Conservation (phyloP, 2,329 filamentous ascomycete genomes). For the Phyllachora maydis region DNA sequence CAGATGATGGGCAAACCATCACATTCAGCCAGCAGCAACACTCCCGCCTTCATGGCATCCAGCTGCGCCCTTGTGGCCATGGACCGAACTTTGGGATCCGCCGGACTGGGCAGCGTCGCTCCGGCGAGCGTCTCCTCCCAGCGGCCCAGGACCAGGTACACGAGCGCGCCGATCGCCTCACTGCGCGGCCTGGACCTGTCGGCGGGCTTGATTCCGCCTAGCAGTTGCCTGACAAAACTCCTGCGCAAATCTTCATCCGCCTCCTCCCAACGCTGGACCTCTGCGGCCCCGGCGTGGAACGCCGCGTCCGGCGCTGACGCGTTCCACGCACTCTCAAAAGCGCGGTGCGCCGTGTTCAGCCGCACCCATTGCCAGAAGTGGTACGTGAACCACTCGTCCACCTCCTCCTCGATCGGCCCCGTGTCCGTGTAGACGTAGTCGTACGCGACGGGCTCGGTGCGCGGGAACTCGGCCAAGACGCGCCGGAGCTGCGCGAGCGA, state of each 20-base stretch:
- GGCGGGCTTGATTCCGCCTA: slow-evolving; percentile 20
- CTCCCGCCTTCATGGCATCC: slow-evolving; percentile 34
- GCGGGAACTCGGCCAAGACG: slow-evolving; percentile 55
- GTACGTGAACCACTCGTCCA: slow-evolving; percentile 97
- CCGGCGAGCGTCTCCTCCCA: slow-evolving; percentile 47
- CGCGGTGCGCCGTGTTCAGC: slow-evolving; percentile 51
- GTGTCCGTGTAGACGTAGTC: slow-evolving; percentile 67
- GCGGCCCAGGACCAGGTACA: slow-evolving; percentile 44
- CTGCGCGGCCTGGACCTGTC: slow-evolving; percentile 23
- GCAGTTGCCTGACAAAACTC: slow-evolving; percentile 33
- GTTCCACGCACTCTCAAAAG: slow-evolving; percentile 61
- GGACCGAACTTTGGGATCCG: slow-evolving; percentile 19
- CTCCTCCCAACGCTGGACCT: too few species aligned
- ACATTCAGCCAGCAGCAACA: slow-evolving; percentile 26
- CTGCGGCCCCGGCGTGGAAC: slow-evolving; percentile 4
- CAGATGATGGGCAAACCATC: slow-evolving; percentile 29
- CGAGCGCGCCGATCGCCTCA: slow-evolving; percentile 32
- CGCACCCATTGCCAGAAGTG: slow-evolving; percentile 69
- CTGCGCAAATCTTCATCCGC: too few species aligned
- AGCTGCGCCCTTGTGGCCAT: slow-evolving; percentile 34
- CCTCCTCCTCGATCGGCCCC: slow-evolving; percentile 60
- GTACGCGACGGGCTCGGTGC: slow-evolving; percentile 51
- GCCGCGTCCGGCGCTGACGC: slow-evolving; percentile 16
- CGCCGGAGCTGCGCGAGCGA: slow-evolving; percentile 54
- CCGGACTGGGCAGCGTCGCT: slow-evolving; percentile 14